These are phyloP conservation scores for Cnidoscolus chayamansa DNA, from an alignment of 441 rosid species.

Conservation along the genomic window DNA sequence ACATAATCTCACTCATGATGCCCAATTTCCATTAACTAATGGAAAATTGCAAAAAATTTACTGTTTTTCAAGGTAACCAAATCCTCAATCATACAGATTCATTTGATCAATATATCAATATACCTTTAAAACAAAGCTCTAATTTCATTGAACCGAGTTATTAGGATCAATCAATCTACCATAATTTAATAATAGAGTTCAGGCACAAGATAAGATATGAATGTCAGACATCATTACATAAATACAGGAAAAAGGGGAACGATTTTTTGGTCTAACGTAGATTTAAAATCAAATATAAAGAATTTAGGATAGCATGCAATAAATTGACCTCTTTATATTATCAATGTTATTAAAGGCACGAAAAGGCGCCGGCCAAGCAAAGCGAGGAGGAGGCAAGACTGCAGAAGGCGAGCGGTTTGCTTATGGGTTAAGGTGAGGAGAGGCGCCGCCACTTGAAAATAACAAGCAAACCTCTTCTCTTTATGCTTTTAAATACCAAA, in stretches of 20 bases:
- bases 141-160: not conserved
- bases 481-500: too few species aligned
- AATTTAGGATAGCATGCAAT: not conserved
- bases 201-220: not conserved
- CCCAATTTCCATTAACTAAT: not conserved
- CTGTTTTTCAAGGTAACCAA: not conserved
- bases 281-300: too few species aligned
- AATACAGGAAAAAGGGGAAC: not conserved
- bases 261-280: not conserved
- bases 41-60: not conserved
- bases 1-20: not conserved
- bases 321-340: not conserved
- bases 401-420: too few species aligned
- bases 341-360: too few species aligned
- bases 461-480: too few species aligned
- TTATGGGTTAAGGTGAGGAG: too few species aligned
- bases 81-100: not conserved
- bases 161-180: not conserved
- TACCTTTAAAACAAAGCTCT: not conserved
- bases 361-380: too few species aligned
- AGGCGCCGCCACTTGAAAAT: too few species aligned
- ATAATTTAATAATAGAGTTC: not conserved
- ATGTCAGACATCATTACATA: not conserved
- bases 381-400: too few species aligned
- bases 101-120: not conserved